phyloP scores from a whole-genome alignment of 495 filamentous ascomycete species.

The Podospora appendiculata region DNA sequence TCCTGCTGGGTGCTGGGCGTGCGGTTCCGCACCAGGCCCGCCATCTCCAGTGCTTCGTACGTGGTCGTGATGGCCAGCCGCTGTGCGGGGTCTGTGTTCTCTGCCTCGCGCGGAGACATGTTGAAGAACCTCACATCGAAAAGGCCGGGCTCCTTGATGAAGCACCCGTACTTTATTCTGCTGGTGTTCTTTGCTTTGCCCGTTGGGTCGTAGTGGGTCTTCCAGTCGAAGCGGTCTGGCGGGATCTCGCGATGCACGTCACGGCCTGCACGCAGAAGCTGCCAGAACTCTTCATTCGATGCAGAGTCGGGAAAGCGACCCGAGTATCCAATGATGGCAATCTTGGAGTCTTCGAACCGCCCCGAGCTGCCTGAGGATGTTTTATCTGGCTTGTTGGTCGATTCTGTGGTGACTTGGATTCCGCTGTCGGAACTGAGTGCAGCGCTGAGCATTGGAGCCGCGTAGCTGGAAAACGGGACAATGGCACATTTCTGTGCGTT shows the following conservation, averaged over 20 bases:
- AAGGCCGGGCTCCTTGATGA: slow-evolving; percentile 74
- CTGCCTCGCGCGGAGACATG: slow-evolving; percentile 89
- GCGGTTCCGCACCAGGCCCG: slow-evolving; percentile 78
- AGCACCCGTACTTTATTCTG: slow-evolving; percentile 80
- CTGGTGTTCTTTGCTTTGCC: slow-evolving; percentile 72
- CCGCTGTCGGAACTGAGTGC: too few relatives aligned
- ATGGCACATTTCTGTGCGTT: too few relatives aligned
- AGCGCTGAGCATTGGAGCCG: too few relatives aligned
- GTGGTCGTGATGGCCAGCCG: slow-evolving; percentile 75
- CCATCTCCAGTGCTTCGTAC: slow-evolving; percentile 88
- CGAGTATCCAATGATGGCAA: slow-evolving; percentile 73
- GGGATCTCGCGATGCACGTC: slow-evolving; percentile 55
- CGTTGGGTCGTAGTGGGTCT: slow-evolving; percentile 68
- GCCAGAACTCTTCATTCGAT: slow-evolving; percentile 61
- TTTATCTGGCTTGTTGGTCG: slow-evolving; percentile 32
- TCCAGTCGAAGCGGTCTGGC: slow-evolving; percentile 66
- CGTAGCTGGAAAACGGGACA: too few relatives aligned
- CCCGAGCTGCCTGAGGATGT: slow-evolving; percentile 35
- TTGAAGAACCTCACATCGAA: slow-evolving; percentile 93
- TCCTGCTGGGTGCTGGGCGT: slow-evolving; percentile 78
- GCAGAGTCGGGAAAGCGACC: slow-evolving; percentile 66
- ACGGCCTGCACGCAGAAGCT: slow-evolving; percentile 59
- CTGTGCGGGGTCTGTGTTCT: slow-evolving; percentile 85
- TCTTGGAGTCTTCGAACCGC: slow-evolving; percentile 26
- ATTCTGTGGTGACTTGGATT: slow-evolving; percentile 22